Conservation (phyloP, 2,329 filamentous ascomycete species). For the Sarocladium strictum region DNA sequence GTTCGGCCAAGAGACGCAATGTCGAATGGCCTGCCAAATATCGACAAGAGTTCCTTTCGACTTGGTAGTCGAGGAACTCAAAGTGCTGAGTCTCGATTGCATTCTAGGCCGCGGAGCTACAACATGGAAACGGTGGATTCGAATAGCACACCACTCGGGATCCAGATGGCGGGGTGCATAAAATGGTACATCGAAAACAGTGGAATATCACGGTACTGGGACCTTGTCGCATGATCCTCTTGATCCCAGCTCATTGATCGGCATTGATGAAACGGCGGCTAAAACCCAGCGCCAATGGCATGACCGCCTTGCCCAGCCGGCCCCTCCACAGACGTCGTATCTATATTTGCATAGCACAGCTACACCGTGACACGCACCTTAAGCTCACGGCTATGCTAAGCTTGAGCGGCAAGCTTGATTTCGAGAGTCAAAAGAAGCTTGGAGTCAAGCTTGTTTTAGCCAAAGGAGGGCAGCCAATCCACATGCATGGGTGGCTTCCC, state of each 20-base stretch:
- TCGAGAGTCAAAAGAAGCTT: constrained; percentile 8
- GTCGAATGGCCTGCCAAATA: not conserved
- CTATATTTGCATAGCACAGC: not conserved
- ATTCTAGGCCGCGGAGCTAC: too few relatives aligned
- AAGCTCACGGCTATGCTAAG: not conserved
- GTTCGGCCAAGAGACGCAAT: not conserved
- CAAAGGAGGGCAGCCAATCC: not conserved
- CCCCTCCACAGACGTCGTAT: not conserved
- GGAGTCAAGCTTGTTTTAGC: constrained; percentile 1
- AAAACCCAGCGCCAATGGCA: not conserved
- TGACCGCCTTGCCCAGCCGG: not conserved
- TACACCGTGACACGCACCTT: not conserved
- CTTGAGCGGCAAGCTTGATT: not conserved
- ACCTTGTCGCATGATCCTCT: constrained; percentile 1
- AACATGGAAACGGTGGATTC: too few relatives aligned
- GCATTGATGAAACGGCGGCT: constrained; percentile 7
- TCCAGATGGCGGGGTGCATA: constrained; percentile 2
- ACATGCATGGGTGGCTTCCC: not conserved
- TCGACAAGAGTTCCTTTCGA: not conserved
- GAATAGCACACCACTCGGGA: not conserved
- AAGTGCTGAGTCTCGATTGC: too few relatives aligned
- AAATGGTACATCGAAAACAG: not conserved
- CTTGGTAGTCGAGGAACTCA: not conserved
- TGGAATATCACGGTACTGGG: not conserved
- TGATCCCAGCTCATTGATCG: not conserved